A percentile compares a stretch with the other conserved stretches of the same genome.
Conservation (phyloP, 2,329 filamentous ascomycete genomes). For the Aspergillus calidoustus region DNA sequence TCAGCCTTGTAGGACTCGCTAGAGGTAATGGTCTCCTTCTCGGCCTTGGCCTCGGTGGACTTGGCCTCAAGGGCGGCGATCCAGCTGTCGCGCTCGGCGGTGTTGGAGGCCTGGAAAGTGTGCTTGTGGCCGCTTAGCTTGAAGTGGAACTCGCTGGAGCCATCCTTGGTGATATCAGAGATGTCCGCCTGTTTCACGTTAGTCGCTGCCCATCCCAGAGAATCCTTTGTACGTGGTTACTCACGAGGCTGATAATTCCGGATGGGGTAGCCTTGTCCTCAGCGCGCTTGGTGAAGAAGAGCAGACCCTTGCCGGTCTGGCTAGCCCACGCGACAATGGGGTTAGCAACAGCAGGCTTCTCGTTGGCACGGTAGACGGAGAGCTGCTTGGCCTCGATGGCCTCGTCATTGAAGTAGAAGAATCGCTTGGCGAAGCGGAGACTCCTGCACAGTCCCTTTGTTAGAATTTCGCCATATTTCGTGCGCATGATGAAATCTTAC, state of each 20-base stretch:
- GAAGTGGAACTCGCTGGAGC: slow-evolving; percentile 82
- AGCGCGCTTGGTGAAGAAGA: slow-evolving; percentile 86
- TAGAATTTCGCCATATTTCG: background rate
- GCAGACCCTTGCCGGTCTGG: slow-evolving; percentile 91
- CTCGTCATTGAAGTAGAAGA: slow-evolving; percentile 84
- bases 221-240: slow-evolving; percentile 36
- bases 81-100: slow-evolving; percentile 90
- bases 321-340: slow-evolving; percentile 85
- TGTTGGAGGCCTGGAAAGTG: slow-evolving; percentile 79
- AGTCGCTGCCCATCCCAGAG: background rate
- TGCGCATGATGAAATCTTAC: slow-evolving; percentile 58
- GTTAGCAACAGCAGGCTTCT: slow-evolving; percentile 82
- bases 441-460: slow-evolving; percentile 60
- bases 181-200: slow-evolving; percentile 59
- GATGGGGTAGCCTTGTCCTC: slow-evolving; percentile 80
- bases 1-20: slow-evolving; percentile 88
- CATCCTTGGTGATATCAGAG: slow-evolving; percentile 75
- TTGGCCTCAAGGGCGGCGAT: slow-evolving; percentile 80
- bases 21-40: slow-evolving; percentile 72
- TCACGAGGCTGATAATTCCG: slow-evolving; percentile 83
- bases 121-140: slow-evolving; percentile 88
- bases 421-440: slow-evolving; percentile 88
- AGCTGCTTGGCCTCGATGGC: slow-evolving; percentile 76
- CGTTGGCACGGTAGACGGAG: slow-evolving; percentile 77
- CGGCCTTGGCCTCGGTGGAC: slow-evolving; percentile 81